Evolutionary conservation across 2,329 filamentous ascomycete genomes (phyloP).

Genomic region (Cordyceps fumosorosea): DNA sequence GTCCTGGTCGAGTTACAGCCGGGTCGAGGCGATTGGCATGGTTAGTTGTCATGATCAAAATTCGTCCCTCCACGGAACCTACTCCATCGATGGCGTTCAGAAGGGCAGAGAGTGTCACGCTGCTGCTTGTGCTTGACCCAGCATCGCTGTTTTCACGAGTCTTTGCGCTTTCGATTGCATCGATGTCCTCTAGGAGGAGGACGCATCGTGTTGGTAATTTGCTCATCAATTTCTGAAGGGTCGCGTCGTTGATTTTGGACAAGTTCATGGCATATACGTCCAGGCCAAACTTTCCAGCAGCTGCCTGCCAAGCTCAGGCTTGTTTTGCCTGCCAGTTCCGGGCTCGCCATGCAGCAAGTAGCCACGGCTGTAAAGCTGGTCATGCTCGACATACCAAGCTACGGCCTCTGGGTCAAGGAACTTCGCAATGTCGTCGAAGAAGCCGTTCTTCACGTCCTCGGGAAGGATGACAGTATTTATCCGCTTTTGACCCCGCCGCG

Average conservation of each 20-base stretch:
- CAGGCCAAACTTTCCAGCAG: constrained; percentile 29
- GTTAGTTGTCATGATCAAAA: constrained; percentile 71
- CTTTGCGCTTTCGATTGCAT: no score
- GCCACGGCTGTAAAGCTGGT: constrained; percentile 26
- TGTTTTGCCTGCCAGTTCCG: constrained; percentile 33
- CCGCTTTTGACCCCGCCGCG: no score
- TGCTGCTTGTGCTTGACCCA: no score
- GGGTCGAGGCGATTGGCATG: constrained; percentile 56
- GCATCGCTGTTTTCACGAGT: no score
- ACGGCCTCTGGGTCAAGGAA: constrained; percentile 28
- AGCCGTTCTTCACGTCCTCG: constrained; percentile 13
- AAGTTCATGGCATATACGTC: no score
- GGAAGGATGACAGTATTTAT: constrained; percentile 18
- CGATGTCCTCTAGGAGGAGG: no score
- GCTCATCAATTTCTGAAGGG: no score
- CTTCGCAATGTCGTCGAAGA: constrained; percentile 28
- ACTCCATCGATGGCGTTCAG: no score
- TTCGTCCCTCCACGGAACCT: constrained; percentile 66
- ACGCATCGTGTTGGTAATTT: no score
- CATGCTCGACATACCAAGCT: constrained; percentile 25
- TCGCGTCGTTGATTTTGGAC: no score
- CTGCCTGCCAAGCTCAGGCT: constrained; percentile 30
- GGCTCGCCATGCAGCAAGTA: constrained; percentile 34
- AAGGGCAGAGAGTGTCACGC: no score
- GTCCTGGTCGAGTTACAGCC: constrained; percentile 58